phyloP scores from a whole-genome alignment of 129 eudicot species.

The Flaveria brownii region DNA sequence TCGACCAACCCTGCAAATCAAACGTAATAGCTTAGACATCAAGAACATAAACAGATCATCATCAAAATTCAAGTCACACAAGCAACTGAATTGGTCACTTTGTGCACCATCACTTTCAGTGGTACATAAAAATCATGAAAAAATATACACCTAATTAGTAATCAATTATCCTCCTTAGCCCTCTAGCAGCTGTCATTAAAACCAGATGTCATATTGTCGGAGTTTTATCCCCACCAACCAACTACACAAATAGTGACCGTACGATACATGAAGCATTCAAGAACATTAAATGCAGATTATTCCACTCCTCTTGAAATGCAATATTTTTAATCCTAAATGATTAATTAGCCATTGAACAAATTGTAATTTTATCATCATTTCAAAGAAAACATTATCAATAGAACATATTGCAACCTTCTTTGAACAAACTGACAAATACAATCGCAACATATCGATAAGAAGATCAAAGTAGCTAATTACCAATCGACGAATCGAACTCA shows the following conservation, averaged over 20 bases:
- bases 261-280: not conserved
- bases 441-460: not conserved
- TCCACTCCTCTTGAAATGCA: conserved; percentile 11
- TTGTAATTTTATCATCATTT: not conserved
- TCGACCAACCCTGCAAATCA: conserved; percentile 56
- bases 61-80: not conserved
- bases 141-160: not conserved
- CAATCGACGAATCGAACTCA: conserved; percentile 72
- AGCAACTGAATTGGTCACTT: not conserved
- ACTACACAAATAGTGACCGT: not conserved
- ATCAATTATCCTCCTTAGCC: not conserved
- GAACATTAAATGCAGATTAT: too few relatives aligned
- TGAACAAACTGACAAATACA: not conserved
- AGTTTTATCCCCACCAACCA: conserved; percentile 8
- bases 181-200: conserved; percentile 22
- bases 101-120: not conserved
- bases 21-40: conserved; percentile 17
- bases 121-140: not conserved
- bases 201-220: conserved; percentile 10
- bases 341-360: not conserved
- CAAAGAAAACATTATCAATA: not conserved
- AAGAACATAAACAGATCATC: not conserved
- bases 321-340: conserved; percentile 23
- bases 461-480: conserved; percentile 36
- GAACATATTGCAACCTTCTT: not conserved